These are phyloP conservation scores for Triticum timopheevii DNA, from an alignment of 176 grass and related monocot genomes.

Conservation along the genomic window DNA sequence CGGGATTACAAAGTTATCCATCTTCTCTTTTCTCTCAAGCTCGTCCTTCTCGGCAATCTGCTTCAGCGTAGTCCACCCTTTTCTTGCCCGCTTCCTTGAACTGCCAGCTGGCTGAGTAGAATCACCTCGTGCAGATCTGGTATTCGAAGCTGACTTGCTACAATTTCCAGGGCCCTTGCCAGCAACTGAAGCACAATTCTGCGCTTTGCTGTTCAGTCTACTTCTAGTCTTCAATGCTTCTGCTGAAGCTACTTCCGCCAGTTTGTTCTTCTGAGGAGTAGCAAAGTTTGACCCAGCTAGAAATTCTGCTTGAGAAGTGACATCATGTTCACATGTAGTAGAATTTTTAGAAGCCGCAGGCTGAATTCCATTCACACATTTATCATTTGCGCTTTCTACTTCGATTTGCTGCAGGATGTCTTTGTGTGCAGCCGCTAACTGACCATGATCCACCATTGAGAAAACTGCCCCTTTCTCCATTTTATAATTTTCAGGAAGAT, in stretches of 20 bases:
- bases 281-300: slow-evolving; percentile 13
- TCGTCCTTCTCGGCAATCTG: slow-evolving; percentile 65
- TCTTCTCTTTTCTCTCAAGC: slow-evolving; percentile 51
- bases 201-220: slow-evolving; percentile 18
- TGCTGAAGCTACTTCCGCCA: slow-evolving; percentile 1
- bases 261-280: slow-evolving; percentile 38
- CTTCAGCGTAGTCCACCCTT: slow-evolving; percentile 69
- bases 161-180: slow-evolving; percentile 14
- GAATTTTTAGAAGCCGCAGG: background rate
- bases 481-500: background rate
- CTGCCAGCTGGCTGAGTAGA: slow-evolving; percentile 14
- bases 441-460: background rate
- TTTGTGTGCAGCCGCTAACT: background rate
- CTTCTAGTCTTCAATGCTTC: slow-evolving; percentile 26
- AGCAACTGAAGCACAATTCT: slow-evolving; percentile 24
- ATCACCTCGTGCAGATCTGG: slow-evolving; percentile 6
- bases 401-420: too few species aligned
- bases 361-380: background rate
- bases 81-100: slow-evolving; percentile 80
- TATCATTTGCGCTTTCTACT: background rate
- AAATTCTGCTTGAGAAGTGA: background rate
- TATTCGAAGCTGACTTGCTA: slow-evolving; percentile 14
- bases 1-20: slow-evolving; percentile 61
- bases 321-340: background rate
- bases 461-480: background rate